Evolutionary conservation across 495 filamentous ascomycete species (phyloP), one percentile per base, ranked within the genome.

Genomic region (Aeminium ludgeri): DNA sequence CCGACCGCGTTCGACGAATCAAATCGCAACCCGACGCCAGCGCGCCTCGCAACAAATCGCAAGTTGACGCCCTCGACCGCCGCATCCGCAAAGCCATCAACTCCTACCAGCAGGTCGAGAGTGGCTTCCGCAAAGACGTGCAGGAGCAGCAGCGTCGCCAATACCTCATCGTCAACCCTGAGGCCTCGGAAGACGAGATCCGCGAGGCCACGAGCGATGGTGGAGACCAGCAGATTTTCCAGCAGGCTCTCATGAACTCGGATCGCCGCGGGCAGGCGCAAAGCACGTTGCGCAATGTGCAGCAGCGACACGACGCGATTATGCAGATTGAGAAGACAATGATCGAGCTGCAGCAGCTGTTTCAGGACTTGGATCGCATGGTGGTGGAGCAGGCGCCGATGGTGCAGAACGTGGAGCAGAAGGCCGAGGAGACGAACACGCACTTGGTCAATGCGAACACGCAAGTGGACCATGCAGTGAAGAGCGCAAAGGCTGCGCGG

Each of bases 321-420:
- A 76, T 84, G 55, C 81, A 86, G 64, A 92, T 97, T 51, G 84
- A 92, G 66, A 65, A 72, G 51, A 77, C 84, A 55, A 76, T 97
- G 65, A 73, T 79, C 20, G 83, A 95, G 57, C 68, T 97, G 18
- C 71, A 76, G 19, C 70, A 84, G 49, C 63, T 96, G 29, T 86
- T 91, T 68, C 69, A 81, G 45, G 80, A 94, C 50, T 76, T 94
- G 58, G 80, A 87, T 35, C 72, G 74, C 38, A 63, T 89, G 35
- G 72, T 96, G 34, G 65, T 81, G 35, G 72, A 89, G 65, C 86
- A 95, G 61, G 85, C 92, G 49, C 68, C 70, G 1, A 63, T 73
- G 20, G 72, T 97, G 19, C 59, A 67, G 46, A 67, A 80, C 39
- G 92, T 95, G 54, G 80, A 89, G 59, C 69, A 75, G 55, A 80